Conservation (phyloP, 176 grass and related monocot species). For the Aegilops bicornis region DNA sequence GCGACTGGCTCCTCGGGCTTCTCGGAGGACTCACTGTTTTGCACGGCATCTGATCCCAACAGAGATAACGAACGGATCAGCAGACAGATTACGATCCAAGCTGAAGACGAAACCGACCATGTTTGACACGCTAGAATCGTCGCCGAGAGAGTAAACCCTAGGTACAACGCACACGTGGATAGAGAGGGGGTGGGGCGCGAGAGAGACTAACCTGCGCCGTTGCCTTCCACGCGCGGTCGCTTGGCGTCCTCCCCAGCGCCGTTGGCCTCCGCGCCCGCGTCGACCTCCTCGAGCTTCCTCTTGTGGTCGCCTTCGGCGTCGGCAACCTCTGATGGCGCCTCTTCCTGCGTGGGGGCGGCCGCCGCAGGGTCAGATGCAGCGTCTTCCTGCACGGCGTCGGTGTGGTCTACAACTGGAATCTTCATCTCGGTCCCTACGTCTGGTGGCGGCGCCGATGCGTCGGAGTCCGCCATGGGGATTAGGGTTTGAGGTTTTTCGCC, state of each 20-base stretch:
- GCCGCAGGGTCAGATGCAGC: background rate
- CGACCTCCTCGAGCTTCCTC: constrained; percentile 52
- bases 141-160: background rate
- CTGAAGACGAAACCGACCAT: background rate
- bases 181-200: background rate
- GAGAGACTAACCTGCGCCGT: constrained; percentile 36
- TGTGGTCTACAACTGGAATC: background rate
- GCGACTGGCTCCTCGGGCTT: constrained; percentile 11
- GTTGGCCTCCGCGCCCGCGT: constrained; percentile 23
- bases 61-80: background rate
- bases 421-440: constrained; percentile 24
- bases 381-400: background rate
- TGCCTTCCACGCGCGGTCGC: constrained; percentile 44
- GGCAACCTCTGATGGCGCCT: background rate
- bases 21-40: background rate
- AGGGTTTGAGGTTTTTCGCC: constrained; percentile 57
- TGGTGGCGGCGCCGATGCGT: constrained; percentile 26
- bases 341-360: background rate
- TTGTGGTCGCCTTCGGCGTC: constrained; percentile 43
- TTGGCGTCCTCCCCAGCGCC: constrained; percentile 42
- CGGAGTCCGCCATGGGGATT: constrained; percentile 75
- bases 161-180: background rate
- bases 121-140: background rate
- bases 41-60: constrained; percentile 22
- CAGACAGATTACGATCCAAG: background rate